These are phyloP conservation scores for Kuraishia hungarica DNA, from an alignment of 805 yeast genomes.

Conservation along the genomic window DNA sequence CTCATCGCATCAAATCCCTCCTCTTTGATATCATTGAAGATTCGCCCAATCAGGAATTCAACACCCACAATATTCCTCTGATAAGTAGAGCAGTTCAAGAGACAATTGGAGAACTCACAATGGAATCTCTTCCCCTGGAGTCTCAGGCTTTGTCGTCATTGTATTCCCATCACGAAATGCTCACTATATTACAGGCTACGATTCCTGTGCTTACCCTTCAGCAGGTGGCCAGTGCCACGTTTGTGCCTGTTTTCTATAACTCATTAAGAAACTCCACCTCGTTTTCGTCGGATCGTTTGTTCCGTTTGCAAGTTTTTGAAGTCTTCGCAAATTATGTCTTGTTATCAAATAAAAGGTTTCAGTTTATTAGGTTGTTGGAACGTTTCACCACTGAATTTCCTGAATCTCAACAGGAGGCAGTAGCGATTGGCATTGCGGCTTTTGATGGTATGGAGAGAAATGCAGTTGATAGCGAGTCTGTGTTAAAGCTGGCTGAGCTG, in stretches of 20 bases:
- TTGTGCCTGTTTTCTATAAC: constrained; percentile 25
- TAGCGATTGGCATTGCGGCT: constrained; percentile 20
- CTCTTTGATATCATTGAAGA: not conserved
- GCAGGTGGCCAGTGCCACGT: constrained; percentile 7
- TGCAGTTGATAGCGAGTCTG: constrained; percentile 16
- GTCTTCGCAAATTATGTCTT: constrained; percentile 22
- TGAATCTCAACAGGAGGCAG: constrained; percentile 10
- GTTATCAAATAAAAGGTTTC: constrained; percentile 18
- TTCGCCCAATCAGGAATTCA: not conserved
- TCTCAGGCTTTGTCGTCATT: too few relatives aligned
- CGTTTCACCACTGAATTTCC: constrained; percentile 20
- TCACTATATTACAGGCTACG: constrained; percentile 4
- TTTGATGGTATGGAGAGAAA: constrained; percentile 15
- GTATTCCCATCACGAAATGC: constrained; percentile 3
- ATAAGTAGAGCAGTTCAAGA: not conserved
- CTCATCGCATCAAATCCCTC: not conserved
- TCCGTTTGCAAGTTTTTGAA: constrained; percentile 22
- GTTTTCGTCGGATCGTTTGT: constrained; percentile 10
- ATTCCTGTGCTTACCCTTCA: constrained; percentile 2
- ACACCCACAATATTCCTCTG: not conserved
- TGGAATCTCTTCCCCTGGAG: too few relatives aligned
- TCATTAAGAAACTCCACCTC: constrained; percentile 16
- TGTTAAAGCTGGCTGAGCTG: constrained; percentile 13
- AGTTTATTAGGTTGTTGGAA: constrained; percentile 15
- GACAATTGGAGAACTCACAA: not conserved